phyloP scores from a whole-genome alignment of 805 yeast species.

The Saccharomycopsis sp. region DNA sequence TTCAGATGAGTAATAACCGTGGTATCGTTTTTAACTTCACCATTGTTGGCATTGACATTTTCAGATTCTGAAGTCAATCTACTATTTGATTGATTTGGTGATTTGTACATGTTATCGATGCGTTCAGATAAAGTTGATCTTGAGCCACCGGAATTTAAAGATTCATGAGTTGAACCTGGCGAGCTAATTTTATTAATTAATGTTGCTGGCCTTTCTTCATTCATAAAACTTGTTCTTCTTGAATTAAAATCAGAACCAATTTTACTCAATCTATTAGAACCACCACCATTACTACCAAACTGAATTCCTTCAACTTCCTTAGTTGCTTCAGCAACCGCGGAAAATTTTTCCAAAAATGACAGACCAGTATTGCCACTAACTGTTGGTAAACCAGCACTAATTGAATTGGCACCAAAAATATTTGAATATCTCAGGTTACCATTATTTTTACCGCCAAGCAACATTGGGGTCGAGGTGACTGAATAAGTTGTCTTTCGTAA shows the following conservation, averaged over 20 bases:
- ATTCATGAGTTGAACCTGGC: conserved; percentile 28
- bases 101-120: conserved; percentile 42
- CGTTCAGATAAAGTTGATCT: conserved; percentile 37
- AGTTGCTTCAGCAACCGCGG: conserved; percentile 62
- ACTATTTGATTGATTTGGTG: conserved; percentile 39
- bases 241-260: conserved; percentile 29
- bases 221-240: conserved; percentile 48
- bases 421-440: conserved; percentile 28
- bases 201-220: conserved; percentile 27
- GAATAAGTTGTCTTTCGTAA: conserved; percentile 42
- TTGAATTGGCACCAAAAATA: conserved; percentile 53
- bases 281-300: conserved; percentile 28
- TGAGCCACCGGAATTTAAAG: conserved; percentile 21
- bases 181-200: conserved; percentile 23
- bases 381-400: conserved; percentile 41
- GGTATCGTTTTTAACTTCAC: background rate
- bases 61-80: conserved; percentile 1
- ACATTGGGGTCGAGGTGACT: conserved; percentile 37
- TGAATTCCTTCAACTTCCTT: conserved; percentile 61
- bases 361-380: conserved; percentile 27
- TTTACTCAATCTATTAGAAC: conserved; percentile 35
- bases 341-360: conserved; percentile 54
- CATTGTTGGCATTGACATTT: conserved; percentile 13
- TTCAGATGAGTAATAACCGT: conserved; percentile 23
- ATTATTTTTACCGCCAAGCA: conserved; percentile 29